Evolutionary conservation across 2,329 filamentous ascomycete species (phyloP).

Genomic region (Claviceps sp.): DNA sequence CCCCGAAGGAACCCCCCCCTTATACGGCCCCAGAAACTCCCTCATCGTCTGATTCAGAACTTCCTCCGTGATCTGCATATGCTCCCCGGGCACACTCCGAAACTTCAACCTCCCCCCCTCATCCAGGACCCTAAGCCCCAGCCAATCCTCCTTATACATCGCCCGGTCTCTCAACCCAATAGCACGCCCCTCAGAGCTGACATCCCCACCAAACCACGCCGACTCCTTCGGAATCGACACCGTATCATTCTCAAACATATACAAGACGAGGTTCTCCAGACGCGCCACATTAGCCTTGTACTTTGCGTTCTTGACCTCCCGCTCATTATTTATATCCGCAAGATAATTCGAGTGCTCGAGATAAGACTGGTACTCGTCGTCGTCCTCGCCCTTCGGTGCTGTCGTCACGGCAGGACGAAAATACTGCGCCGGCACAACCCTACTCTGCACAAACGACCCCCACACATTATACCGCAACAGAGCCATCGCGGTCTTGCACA

Average conservation of each 20-base stretch:
- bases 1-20: slow-evolving; percentile 20
- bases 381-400: background rate
- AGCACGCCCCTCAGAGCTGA: slow-evolving; percentile 51
- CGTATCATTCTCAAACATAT: slow-evolving; percentile 74
- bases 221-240: slow-evolving; percentile 84
- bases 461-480: slow-evolving; percentile 72
- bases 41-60: slow-evolving; percentile 52
- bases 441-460: slow-evolving; percentile 61
- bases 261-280: slow-evolving; percentile 75
- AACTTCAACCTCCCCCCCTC: slow-evolving; percentile 68
- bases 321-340: slow-evolving; percentile 94
- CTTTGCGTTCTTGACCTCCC: slow-evolving; percentile 52
- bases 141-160: slow-evolving; percentile 86
- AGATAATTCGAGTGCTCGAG: slow-evolving; percentile 75
- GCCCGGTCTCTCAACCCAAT: slow-evolving; percentile 54
- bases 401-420: slow-evolving; percentile 59
- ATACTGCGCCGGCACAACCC: slow-evolving; percentile 88
- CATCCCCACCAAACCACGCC: slow-evolving; percentile 71
- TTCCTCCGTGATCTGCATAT: slow-evolving; percentile 67
- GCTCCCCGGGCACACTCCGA: slow-evolving; percentile 56
- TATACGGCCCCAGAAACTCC: slow-evolving; percentile 48
- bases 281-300: slow-evolving; percentile 60
- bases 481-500: slow-evolving; percentile 70
- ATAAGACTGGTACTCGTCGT: slow-evolving; percentile 48
- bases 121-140: slow-evolving; percentile 71